Evolutionary conservation across 2,329 filamentous ascomycete genomes (phyloP).

Genomic region (Pseudodiploospora longispora): DNA sequence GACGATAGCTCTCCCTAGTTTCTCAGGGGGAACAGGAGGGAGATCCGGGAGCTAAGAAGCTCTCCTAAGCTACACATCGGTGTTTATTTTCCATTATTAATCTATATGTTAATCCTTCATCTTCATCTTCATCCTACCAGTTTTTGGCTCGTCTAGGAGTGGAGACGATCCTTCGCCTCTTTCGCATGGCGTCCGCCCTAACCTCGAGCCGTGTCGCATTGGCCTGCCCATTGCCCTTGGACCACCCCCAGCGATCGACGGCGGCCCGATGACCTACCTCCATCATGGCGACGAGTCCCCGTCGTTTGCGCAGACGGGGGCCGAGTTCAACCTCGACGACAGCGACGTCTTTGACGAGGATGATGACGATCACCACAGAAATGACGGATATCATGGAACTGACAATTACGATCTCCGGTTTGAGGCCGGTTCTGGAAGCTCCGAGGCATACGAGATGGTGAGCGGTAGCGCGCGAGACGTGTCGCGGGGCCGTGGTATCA

Average conservation of each 20-base stretch:
- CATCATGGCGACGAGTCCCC: constrained; percentile 20
- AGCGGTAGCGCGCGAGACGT: constrained; percentile 4
- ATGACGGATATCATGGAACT: constrained; percentile 14
- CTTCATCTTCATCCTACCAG: background rate
- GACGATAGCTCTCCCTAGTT: too few relatives aligned
- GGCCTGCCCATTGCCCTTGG: background rate
- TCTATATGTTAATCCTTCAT: background rate
- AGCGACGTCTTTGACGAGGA: constrained; percentile 15
- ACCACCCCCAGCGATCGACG: constrained; percentile 1
- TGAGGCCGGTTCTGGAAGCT: constrained; percentile 19
- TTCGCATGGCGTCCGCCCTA: constrained; percentile 4
- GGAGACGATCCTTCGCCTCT: background rate
- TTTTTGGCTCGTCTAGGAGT: too few relatives aligned
- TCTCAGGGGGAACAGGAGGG: too few relatives aligned
- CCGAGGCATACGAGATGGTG: constrained; percentile 27
- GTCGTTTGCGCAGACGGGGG: constrained; percentile 32
- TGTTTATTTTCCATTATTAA: background rate
- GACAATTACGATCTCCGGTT: constrained; percentile 23
- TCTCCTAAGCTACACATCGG: too few relatives aligned
- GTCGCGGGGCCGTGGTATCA: constrained; percentile 8
- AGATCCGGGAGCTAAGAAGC: too few relatives aligned
- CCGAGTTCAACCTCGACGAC: constrained; percentile 28
- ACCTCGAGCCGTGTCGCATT: background rate
- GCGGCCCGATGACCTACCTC: constrained; percentile 14
- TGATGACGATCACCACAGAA: constrained; percentile 19